phyloP scores from a whole-genome alignment of 106 monocot species.

The Phalaenopsis aphrodite region DNA sequence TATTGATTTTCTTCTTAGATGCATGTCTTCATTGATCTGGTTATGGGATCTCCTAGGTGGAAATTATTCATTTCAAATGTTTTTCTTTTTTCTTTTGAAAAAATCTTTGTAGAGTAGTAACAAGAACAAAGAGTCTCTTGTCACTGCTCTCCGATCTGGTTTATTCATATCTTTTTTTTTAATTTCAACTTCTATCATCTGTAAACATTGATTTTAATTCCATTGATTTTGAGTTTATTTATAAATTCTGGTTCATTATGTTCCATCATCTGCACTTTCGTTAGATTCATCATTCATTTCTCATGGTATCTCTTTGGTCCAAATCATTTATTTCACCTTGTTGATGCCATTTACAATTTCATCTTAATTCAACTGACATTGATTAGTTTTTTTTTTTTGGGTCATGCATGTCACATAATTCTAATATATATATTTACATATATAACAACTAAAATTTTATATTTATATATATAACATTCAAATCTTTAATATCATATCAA shows the following conservation, averaged over 20 bases:
- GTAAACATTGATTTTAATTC: slow-evolving; percentile 5
- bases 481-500: no score
- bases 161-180: background rate
- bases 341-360: no score
- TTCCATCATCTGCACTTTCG: no score
- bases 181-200: background rate
- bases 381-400: no score
- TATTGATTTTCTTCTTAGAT: background rate
- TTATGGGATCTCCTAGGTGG: background rate
- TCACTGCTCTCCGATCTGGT: background rate
- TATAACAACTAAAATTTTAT: no score
- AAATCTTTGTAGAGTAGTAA: background rate
- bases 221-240: background rate
- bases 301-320: no score
- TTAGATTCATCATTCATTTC: no score
- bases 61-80: background rate
- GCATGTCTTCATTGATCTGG: background rate
- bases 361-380: no score
- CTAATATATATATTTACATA: no score
- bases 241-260: background rate
- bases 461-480: no score
- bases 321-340: no score
- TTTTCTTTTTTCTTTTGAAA: background rate
- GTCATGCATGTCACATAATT: no score
- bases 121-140: background rate